Evolutionary conservation across 1,284 basidiomycete species (phyloP).

Genomic region (Trichosporon coremiiforme): DNA sequence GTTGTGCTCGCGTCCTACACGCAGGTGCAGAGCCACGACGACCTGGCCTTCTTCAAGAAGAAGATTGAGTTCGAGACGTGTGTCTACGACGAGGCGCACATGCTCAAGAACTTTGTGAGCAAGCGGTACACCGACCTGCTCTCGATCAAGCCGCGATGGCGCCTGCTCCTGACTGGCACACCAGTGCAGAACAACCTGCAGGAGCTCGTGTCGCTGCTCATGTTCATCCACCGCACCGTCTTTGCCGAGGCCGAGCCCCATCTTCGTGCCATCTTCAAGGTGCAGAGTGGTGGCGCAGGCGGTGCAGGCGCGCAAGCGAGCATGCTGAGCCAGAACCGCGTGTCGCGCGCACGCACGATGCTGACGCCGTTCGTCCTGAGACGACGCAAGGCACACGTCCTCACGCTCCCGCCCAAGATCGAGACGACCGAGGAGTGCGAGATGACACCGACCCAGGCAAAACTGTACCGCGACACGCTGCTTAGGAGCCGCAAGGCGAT

Average conservation of each 20-base stretch:
- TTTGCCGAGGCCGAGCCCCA: conserved; percentile 75
- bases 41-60: conserved; percentile 84
- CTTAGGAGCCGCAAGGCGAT: conserved; percentile 72
- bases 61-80: conserved; percentile 89
- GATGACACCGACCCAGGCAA: conserved; percentile 79
- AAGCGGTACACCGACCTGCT: conserved; percentile 90
- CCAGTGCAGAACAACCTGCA: conserved; percentile 78
- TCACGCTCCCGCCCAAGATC: conserved; percentile 86
- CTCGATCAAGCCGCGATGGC: conserved; percentile 82
- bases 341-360: conserved; percentile 96
- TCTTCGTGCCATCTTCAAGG: conserved; percentile 94
- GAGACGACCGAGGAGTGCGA: conserved; percentile 93
- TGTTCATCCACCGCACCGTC: conserved; percentile 93
- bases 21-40: conserved; percentile 80
- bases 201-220: conserved; percentile 97
- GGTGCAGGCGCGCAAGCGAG: conserved; percentile 61
- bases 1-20: conserved; percentile 97
- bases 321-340: conserved; percentile 82
- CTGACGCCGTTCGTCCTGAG: conserved; percentile 99
- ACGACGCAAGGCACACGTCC: conserved; percentile 89
- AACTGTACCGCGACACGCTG: conserved; percentile 83
- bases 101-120: conserved; percentile 94
- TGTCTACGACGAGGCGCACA: conserved; percentile 93
- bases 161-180: conserved; percentile 91
- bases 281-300: conserved; percentile 47